Percentiles rank a stretch among this genome's conserved stretches.
Evolutionary conservation across 2,329 filamentous ascomycete genomes (phyloP).

Genomic region (Verticillium isaacii): DNA sequence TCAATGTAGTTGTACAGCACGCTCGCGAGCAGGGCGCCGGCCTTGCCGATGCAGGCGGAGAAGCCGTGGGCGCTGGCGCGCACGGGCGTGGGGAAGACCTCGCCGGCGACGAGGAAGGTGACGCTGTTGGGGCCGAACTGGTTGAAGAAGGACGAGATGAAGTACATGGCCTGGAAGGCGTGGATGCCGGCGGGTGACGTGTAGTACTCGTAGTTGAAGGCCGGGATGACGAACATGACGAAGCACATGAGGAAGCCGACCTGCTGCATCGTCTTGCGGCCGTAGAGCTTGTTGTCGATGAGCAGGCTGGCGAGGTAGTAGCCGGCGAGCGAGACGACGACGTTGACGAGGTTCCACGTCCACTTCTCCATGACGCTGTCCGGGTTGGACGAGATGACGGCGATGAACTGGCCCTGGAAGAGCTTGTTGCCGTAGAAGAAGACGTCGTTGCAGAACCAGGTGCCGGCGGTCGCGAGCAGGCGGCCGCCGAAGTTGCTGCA

Average conservation of each 20-base stretch:
- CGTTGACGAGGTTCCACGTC: constrained; percentile 91
- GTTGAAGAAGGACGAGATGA: constrained; percentile 97
- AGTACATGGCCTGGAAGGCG: constrained; percentile 98
- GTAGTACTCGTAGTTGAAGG: constrained; percentile 85
- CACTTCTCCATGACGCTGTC: constrained; percentile 78
- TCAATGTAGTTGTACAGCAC: constrained; percentile 95
- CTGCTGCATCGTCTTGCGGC: constrained; percentile 94
- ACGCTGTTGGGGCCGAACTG: constrained; percentile 96
- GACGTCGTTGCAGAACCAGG: constrained; percentile 95
- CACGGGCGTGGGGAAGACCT: constrained; percentile 93
- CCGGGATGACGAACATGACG: constrained; percentile 87
- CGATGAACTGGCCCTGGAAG: constrained; percentile 89
- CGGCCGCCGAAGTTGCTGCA: constrained; percentile 82
- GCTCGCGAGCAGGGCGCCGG: constrained; percentile 79
- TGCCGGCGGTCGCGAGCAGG: constrained; percentile 77
- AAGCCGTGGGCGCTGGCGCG: constrained; percentile 93
- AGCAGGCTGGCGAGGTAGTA: constrained; percentile 88
- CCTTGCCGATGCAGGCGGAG: constrained; percentile 85
- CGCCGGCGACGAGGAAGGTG: constrained; percentile 92
- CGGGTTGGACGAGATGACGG: constrained; percentile 65
- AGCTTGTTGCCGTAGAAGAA: constrained; percentile 99
- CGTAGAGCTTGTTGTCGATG: constrained; percentile 95
- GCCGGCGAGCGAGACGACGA: constrained; percentile 76
- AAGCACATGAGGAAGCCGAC: constrained; percentile 91
- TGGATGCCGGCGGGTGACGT: constrained; percentile 66